Conservation (phyloP, 75 land plant genomes). For the Cryptomeria japonica region DNA sequence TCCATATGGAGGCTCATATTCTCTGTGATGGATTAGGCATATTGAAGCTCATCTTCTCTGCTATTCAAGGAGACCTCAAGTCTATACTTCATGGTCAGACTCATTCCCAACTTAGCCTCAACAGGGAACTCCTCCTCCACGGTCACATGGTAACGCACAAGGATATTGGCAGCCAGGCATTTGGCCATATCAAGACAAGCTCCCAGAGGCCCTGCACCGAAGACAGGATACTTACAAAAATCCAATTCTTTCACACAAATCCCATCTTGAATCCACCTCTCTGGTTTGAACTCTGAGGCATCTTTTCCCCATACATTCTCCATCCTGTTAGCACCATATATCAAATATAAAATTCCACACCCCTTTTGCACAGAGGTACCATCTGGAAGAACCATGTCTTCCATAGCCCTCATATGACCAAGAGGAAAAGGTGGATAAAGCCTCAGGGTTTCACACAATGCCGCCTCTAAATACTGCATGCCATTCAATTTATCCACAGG, state of each 20-base stretch:
- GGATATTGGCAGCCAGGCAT: conserved; percentile 39
- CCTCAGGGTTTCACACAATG: neutral
- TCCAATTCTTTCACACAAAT: conserved; percentile 40
- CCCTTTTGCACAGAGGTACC: conserved; percentile 54
- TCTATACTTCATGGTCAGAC: conserved; percentile 60
- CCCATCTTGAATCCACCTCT: conserved; percentile 46
- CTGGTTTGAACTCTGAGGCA: conserved; percentile 47
- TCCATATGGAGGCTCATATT: too few relatives aligned
- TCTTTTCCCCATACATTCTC: conserved; percentile 63
- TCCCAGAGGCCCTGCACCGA: conserved; percentile 46
- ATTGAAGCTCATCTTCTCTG: conserved; percentile 10
- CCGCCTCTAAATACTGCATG: conserved; percentile 5
- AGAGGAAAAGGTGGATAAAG: neutral
- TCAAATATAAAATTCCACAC: conserved; percentile 33
- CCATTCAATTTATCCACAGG: neutral
- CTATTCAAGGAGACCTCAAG: conserved; percentile 36
- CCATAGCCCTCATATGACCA: conserved; percentile 24
- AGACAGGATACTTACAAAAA: conserved; percentile 47
- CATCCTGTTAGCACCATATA: conserved; percentile 60
- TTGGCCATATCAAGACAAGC: conserved; percentile 56
- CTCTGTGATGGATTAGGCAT: neutral
- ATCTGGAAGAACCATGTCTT: conserved; percentile 52
- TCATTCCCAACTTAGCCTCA: conserved; percentile 51
- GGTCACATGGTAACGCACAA: conserved; percentile 30
- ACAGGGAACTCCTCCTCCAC: conserved; percentile 35